Evolutionary conservation across 2,329 filamentous ascomycete species (phyloP), one percentile per base, ranked within the genome.

Genomic region (Cladosporium sp.): DNA sequence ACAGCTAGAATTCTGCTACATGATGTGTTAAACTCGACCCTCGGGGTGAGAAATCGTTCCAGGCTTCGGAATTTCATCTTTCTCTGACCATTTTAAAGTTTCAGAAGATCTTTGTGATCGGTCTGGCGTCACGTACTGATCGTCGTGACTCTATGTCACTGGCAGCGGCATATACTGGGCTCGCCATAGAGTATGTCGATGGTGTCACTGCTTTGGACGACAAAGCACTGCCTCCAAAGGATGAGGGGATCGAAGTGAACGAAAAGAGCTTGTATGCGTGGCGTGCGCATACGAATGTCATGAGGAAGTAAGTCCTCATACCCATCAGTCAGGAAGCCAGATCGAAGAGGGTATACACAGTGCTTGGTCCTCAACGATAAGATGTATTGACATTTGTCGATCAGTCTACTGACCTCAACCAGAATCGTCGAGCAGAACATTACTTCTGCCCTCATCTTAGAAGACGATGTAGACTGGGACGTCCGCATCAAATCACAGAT

Each of bases 101-200:
- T 60, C 71, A 79, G 34, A 74, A 79, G 53, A 78, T 83, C 15
- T 75, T 82, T 60, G 78, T 80, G 22, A 74, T 84, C 45, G 81
- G 78, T 47, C 73, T 83, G 5, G 77, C 79, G 0, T 72, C 73
- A 19, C 70, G 81, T 3, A 78, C 74, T 20, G 81, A 84, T 61
- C 75, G 80, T 9, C 74, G 78, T 42, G 79, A 83, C 68, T 72
- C 76, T 2, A 75, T 83, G 64, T 70, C 73, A 1, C 69, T 82
- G 6, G 76, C 77, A 1, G 78, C 78, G 1, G 73, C 75, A 1
- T 71, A 80, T 6, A 79, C 72, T 24, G 73, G 73, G 12, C 64
- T 83, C 7, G 64, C 72, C 0, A 64, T 83, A 24, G 74, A 75
- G 1, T 83, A 77, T 65, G 65, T 80, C 1, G 73, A 79, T 22